Percentiles rank a stretch among this genome's conserved stretches.
Evolutionary conservation across 768 basidiomycete species (phyloP).

Genomic region (Trametes cinnabarina): DNA sequence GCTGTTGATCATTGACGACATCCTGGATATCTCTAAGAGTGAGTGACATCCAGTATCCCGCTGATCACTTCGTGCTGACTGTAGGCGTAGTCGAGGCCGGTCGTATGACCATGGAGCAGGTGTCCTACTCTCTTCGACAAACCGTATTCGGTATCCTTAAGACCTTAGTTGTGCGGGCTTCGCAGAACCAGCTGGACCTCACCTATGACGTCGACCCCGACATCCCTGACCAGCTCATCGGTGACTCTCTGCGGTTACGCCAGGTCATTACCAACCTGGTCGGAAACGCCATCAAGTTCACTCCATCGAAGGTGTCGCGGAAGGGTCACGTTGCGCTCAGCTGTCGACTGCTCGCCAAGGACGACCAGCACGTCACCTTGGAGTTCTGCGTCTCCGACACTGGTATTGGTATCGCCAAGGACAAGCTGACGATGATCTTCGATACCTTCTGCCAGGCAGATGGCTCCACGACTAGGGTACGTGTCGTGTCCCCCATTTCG

Average conservation of each 20-base stretch:
- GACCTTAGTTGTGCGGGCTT: constrained; percentile 95
- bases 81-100: constrained; percentile 84
- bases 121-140: constrained; percentile 96
- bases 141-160: constrained; percentile 98
- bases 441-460: constrained; percentile 99
- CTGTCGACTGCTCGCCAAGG: constrained; percentile 73
- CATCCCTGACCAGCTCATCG: constrained; percentile 95
- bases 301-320: constrained; percentile 70
- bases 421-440: constrained; percentile 97
- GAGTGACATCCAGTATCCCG: constrained; percentile 33
- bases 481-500: too few relatives aligned
- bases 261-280: constrained; percentile 96
- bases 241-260: constrained; percentile 89
- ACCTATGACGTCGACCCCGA: constrained; percentile 95
- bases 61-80: neutral
- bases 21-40: constrained; percentile 99
- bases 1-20: constrained; percentile 96
- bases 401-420: constrained; percentile 97
- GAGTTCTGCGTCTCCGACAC: constrained; percentile 98
- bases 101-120: constrained; percentile 99
- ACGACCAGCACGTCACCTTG: constrained; percentile 82
- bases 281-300: constrained; percentile 97
- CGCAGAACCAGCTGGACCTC: constrained; percentile 93
- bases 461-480: constrained; percentile 90
- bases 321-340: constrained; percentile 91